These are phyloP conservation scores for Phaseolus coccineus DNA, from an alignment of 331 rosid species.

Conservation along the genomic window DNA sequence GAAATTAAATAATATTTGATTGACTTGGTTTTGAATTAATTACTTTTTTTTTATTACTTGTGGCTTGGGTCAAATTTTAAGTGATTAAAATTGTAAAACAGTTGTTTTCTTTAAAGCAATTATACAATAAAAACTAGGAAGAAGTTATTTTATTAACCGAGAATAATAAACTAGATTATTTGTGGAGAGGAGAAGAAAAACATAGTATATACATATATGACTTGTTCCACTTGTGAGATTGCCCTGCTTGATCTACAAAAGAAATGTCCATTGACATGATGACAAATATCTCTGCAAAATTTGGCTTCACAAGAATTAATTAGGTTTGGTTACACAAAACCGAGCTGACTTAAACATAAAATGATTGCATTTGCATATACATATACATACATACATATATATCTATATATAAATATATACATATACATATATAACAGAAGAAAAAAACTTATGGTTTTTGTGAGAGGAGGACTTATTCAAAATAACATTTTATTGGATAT, in stretches of 20 bases:
- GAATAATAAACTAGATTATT: background rate
- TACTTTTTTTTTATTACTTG: too few relatives aligned
- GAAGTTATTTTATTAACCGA: too few relatives aligned
- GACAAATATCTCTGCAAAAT: constrained; percentile 9
- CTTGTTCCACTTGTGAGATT: constrained; percentile 21
- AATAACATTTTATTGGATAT: constrained; percentile 25
- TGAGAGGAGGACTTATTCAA: constrained; percentile 48
- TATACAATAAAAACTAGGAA: too few relatives aligned
- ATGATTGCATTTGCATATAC: background rate
- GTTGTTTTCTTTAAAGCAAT: too few relatives aligned
- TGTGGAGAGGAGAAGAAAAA: background rate
- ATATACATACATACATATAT: too few relatives aligned
- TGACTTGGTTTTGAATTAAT: too few relatives aligned
- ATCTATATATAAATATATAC: too few relatives aligned
- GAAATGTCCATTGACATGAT: background rate
- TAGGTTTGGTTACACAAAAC: constrained; percentile 18
- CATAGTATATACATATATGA: background rate
- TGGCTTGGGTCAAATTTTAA: too few relatives aligned
- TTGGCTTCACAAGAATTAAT: background rate
- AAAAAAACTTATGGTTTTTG: background rate
- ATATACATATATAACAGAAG: too few relatives aligned
- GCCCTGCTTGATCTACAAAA: background rate
- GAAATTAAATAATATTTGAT: too few relatives aligned
- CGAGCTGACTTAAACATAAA: background rate
- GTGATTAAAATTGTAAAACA: too few relatives aligned